These are phyloP conservation scores for Lunularia cruciata DNA, from an alignment of 225 moss, liverwort and hornwort species.

Conservation along the genomic window DNA sequence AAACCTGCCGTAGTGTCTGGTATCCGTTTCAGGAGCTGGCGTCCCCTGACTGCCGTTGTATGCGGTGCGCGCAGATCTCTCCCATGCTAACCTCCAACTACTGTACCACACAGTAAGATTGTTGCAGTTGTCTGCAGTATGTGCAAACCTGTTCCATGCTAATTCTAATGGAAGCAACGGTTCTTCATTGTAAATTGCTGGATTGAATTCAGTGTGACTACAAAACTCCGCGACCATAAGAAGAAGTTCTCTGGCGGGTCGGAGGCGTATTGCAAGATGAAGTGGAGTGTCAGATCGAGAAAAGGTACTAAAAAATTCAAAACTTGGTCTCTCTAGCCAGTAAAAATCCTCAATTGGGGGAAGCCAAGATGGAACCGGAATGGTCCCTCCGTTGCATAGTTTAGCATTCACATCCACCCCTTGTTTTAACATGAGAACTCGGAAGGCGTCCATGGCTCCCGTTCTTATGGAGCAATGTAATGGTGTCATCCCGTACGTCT, in stretches of 20 bases:
- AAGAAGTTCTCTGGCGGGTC: not conserved
- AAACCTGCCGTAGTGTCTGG: too few relatives aligned
- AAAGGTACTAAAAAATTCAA: not conserved
- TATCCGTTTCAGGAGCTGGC: too few relatives aligned
- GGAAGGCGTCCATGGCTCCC: not conserved
- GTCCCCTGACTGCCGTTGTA: too few relatives aligned
- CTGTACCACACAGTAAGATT: too few relatives aligned
- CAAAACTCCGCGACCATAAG: constrained; percentile 3
- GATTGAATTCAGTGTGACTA: constrained; percentile 5
- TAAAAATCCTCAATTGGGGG: not conserved
- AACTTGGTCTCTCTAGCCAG: not conserved
- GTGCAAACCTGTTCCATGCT: not conserved
- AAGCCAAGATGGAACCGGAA: too few relatives aligned
- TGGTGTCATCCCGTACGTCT: not conserved
- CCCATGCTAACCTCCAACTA: too few relatives aligned
- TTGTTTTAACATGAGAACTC: not conserved
- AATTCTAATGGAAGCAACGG: not conserved
- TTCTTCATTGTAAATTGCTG: not conserved
- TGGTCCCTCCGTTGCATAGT: too few relatives aligned
- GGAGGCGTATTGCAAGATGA: not conserved
- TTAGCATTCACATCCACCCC: not conserved
- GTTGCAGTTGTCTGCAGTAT: too few relatives aligned
- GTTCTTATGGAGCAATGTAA: not conserved
- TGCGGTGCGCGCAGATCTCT: not conserved
- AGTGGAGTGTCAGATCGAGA: not conserved